Conservation (phyloP, 2,329 filamentous ascomycete species). For the Elsinoe fawcettii region DNA sequence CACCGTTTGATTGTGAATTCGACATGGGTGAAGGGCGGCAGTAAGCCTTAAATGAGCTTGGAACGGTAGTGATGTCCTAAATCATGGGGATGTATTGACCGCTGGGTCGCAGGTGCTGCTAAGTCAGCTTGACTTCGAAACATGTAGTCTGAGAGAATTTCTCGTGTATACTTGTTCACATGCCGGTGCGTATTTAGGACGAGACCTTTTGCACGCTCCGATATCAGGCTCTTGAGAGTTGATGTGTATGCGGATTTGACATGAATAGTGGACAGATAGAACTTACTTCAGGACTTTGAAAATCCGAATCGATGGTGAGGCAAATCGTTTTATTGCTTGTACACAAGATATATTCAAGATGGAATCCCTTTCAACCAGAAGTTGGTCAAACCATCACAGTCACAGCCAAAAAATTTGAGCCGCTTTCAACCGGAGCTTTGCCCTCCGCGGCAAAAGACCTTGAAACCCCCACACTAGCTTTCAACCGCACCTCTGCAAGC, state of each 20-base stretch:
- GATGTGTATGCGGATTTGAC: background rate
- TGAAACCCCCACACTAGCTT: background rate
- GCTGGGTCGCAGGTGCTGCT: background rate
- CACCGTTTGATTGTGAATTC: constrained; percentile 23
- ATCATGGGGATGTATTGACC: background rate
- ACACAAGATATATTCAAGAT: no score
- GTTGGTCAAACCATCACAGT: background rate
- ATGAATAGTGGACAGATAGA: no score
- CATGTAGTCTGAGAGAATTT: background rate
- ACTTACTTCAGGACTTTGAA: no score
- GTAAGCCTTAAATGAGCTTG: no score
- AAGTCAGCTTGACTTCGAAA: no score
- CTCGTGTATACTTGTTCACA: background rate
- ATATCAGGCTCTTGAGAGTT: background rate
- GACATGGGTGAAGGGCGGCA: no score
- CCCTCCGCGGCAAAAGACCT: background rate
- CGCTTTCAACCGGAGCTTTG: constrained; percentile 3
- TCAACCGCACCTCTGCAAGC: background rate
- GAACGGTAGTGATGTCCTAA: no score
- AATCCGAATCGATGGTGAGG: no score
- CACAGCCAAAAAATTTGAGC: background rate
- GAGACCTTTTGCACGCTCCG: background rate
- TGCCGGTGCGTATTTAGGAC: background rate
- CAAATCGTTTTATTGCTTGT: no score
- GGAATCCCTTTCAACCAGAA: background rate